Base-by-base conservation (phyloP, 345 rosid species). In the Ceriops zippeliana region DNA sequence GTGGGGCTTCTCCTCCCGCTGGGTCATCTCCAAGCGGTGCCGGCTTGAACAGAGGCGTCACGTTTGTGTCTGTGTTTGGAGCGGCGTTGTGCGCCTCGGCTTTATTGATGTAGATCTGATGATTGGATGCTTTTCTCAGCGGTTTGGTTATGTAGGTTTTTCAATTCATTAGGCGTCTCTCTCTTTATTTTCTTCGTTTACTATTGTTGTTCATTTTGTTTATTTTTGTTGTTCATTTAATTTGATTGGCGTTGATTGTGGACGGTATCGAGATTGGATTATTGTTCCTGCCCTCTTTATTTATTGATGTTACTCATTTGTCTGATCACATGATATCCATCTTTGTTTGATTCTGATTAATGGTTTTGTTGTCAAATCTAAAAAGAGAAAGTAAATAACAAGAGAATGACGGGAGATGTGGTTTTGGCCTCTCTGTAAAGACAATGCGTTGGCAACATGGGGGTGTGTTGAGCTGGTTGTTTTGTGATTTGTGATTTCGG, bases 21-120 rank as follows among this genome's bases (percentile, higher is more conserved):
- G 5, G 65, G 11, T 24, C 71, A 2, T 27, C 70, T n/a, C 32
- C 66, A 26, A 56, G 0, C 31, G 59, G 59, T 56, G 67, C 53
- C 13, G 46, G 26, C 19, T 52, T 78, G 72, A 84, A 69, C 70
- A 86, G 87, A 74, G 76, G 76, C 22, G 86, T 79, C 67, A 61
- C 75, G 4, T 70, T 70, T 3, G 82, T 82, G 13, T 71, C 74
- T 0, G 77, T 76, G 21, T 69, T 78, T 20, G 72, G 85, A 2
- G 79, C 74, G 4, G 82, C 84, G 4, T 27, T 56, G 68, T 67
- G 63, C 28, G 60, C 52, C 28, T 66, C 34, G 67, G 61, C 76
- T 52, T 66, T 66, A 79, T 71, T 85, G 73, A 19, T 92, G 82
- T 92, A 87, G 86, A 85, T 84, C 86, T 65, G 62, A 35, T 8